A percentile compares a stretch with the other conserved stretches of the same genome.
Evolutionary conservation across 768 basidiomycete genomes (phyloP).

Genomic region (Pholiota conissans): DNA sequence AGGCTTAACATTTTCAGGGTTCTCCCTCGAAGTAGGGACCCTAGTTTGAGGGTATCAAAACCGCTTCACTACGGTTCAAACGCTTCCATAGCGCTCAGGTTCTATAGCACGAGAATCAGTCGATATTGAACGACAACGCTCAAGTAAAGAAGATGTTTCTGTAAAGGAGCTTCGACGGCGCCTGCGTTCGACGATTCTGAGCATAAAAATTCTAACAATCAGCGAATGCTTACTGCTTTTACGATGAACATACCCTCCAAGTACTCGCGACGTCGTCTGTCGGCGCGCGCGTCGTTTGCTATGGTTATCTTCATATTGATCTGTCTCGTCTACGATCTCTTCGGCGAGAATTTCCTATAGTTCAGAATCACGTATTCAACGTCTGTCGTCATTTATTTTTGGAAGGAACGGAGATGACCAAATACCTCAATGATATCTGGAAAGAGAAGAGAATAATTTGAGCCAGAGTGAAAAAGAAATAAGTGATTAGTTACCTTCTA

Average conservation of each 20-base stretch:
- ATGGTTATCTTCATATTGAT: constrained; percentile 85
- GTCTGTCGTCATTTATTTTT: background rate
- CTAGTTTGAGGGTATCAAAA: too few species aligned
- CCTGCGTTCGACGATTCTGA: constrained; percentile 22
- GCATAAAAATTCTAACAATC: background rate
- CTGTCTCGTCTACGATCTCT: constrained; percentile 95
- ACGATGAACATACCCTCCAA: constrained; percentile 61
- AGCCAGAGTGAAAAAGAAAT: background rate
- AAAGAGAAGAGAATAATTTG: background rate
- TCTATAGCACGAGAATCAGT: background rate
- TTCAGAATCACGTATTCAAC: background rate
- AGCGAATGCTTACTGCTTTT: background rate
- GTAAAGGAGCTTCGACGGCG: constrained; percentile 7
- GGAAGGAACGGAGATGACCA: background rate
- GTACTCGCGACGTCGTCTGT: constrained; percentile 69
- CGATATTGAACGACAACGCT: constrained; percentile 6
- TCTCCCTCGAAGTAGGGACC: too few species aligned
- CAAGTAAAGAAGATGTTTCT: constrained; percentile 14
- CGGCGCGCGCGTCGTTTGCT: constrained; percentile 74
- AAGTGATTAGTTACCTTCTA: constrained; percentile 58
- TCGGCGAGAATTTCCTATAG: constrained; percentile 89
- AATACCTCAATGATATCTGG: constrained; percentile 71
- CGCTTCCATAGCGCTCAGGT: constrained; percentile 10
- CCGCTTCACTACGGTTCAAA: background rate
- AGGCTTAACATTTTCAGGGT: too few species aligned